Percentiles rank a stretch among this genome's conserved stretches.
Conservation (phyloP, 2,329 filamentous ascomycete species). For the Tolypocladium tundrense region DNA sequence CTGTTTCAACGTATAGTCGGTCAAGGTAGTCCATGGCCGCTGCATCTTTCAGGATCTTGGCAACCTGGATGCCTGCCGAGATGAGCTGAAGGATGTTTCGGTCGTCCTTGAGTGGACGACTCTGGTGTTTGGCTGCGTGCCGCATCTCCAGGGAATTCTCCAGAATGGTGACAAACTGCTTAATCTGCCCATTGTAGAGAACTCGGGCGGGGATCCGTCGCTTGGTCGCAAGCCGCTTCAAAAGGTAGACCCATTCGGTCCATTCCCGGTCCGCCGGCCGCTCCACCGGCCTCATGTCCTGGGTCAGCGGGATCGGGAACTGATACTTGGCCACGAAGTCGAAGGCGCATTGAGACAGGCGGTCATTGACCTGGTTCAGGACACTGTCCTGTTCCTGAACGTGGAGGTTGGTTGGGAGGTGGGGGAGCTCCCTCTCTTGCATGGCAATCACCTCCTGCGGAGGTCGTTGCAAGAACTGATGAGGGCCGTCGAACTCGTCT, state of each 20-base stretch:
- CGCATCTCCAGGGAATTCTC: conserved; percentile 86
- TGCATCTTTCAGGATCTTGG: conserved; percentile 78
- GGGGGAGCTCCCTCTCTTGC: conserved; percentile 71
- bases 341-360: conserved; percentile 75
- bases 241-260: conserved; percentile 85
- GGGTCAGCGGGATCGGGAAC: conserved; percentile 75
- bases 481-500: conserved; percentile 82
- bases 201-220: conserved; percentile 74
- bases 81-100: conserved; percentile 81
- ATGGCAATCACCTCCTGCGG: conserved; percentile 60
- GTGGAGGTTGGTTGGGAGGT: conserved; percentile 71
- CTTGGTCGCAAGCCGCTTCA: conserved; percentile 79
- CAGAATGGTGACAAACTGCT: conserved; percentile 78
- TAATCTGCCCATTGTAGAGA: conserved; percentile 82
- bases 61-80: conserved; percentile 77
- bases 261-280: conserved; percentile 71
- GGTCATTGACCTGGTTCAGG: conserved; percentile 70
- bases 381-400: conserved; percentile 80
- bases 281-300: conserved; percentile 70
- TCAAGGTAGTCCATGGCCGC: conserved; percentile 76
- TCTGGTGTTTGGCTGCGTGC: conserved; percentile 74
- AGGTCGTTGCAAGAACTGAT: conserved; percentile 69
- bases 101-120: conserved; percentile 76
- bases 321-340: conserved; percentile 88
- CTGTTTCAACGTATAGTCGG: conserved; percentile 71